Evolutionary conservation across 2,329 filamentous ascomycete genomes (phyloP), one percentile per base, ranked within the genome.

Genomic region (Xylaria sp.): DNA sequence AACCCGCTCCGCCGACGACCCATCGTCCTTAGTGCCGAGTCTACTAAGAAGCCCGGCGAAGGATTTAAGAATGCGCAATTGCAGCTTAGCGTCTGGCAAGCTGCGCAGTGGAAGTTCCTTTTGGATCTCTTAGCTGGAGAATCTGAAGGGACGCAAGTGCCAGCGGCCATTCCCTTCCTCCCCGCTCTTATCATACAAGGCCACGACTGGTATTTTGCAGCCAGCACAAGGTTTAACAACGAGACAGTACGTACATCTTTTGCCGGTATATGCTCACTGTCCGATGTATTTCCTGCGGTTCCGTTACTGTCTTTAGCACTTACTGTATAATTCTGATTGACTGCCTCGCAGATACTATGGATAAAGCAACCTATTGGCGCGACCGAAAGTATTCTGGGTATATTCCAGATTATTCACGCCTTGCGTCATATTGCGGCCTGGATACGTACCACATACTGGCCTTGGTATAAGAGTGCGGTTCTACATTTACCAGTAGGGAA

Each of bases 1-100:
- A 34, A 59, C 34, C 50, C 72, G 15, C 65, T 75, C 3, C 69
- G 50, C 6, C 39, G 63, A 9, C 57, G 69, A 25, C 71, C 71
- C 9, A 63, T 73, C 39, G 59, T 70, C 20, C 52, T 75, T 15
- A 73, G 71, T 55, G 67, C 72, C 50, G 69, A 70, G 74, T 73
- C 71, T 66, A 73, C 71, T 66, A 73, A 67, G 71, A 73, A 65
- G 37, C 57, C 64, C 39, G 66, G 68, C 55, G 73, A 71, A 44
- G 60, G 63, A 28, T 64, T 58, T 31, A 58, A 55, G 18, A 63
- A 67, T 34, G 72, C 70, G 10, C 63, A 69, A 15, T n/a, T 74
- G n/a, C 69, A 73, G 51, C 54, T 75, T 31, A 65, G 69, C 23
- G 65, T 70, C 9, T 76, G 70, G 75, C 72, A 73, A 57, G 69